Conservation (phyloP, 257 asterid genomes). For the Nicotiana benthamiana region DNA sequence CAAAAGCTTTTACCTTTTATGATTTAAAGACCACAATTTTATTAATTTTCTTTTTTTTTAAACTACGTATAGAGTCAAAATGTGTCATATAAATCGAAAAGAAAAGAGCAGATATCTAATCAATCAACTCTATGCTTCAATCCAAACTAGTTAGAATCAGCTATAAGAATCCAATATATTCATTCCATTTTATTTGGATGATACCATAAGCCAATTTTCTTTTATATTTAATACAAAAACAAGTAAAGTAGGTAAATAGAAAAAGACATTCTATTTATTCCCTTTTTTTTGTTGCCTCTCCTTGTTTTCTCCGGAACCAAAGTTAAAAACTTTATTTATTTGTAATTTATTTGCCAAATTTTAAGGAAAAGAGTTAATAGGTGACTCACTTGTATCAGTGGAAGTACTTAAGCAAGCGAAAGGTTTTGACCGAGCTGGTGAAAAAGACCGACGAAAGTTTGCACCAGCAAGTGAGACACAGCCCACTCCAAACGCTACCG, state of each 20-base stretch:
- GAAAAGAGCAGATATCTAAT: neutral
- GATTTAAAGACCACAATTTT: too few species aligned
- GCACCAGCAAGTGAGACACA: constrained; percentile 54
- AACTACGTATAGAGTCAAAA: too few species aligned
- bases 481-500: constrained; percentile 43
- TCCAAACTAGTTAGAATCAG: neutral
- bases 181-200: neutral
- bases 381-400: constrained; percentile 29
- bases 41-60: too few species aligned
- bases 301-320: neutral
- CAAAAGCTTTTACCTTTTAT: too few species aligned
- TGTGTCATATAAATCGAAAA: too few species aligned
- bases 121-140: neutral
- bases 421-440: constrained; percentile 14
- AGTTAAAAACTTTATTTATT: too few species aligned
- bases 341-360: neutral
- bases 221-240: too few species aligned
- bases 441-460: neutral
- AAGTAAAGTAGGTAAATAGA: neutral
- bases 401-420: constrained; percentile 58
- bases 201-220: neutral
- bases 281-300: neutral
- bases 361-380: neutral
- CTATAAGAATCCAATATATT: neutral
- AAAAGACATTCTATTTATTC: neutral